Evolutionary conservation across 257 asterid species (phyloP), one percentile per base, ranked within the genome.

Genomic region (Solanum lycopersicoides): DNA sequence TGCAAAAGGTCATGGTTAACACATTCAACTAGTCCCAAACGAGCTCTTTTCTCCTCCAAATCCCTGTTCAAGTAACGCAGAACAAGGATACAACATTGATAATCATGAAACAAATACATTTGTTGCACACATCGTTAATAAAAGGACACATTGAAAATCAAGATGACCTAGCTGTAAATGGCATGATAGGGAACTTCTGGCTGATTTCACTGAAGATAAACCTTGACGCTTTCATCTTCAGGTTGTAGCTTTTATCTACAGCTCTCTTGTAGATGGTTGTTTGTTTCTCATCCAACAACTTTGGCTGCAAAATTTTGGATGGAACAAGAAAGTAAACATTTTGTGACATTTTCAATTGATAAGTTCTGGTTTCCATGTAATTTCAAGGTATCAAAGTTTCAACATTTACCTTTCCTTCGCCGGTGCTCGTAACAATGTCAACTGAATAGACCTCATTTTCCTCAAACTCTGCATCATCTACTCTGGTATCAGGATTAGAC

Each of bases 251-350:
- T 91, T 92, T 94, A 90, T 96, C 99, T 37, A 96, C 99, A n/a
- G 98, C 99, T 87, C 99, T 93, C 91, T 96, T 96, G 83, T 96
- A 96, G n/a, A 96, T 92, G 16, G 99, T 96, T 68, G 99, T 96
- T 86, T 96, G 99, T 88, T 95, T 96, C 95, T 96, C 99, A 88
- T 96, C 99, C 90, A 96, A 89, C 90, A 94, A 86, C 88, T 91
- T 92, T 42, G 94, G 95, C 95, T 92, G 37, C 25, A 91, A 92
- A 90, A 82, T 72, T 90, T 87, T 28, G 47, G 35, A 73, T 20
- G 82, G 50, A 30, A 18, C 82, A 73, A 72, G 25, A 32, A 34
- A 73, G 15, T 73, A 11, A 10, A 73, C 82, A 73, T 5, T 28
- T 73, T 73, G 28, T 37, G 50, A 73, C 21, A 68, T 30, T 30